Base-by-base conservation (phyloP, 2,329 filamentous ascomycete species). In the Fusarium anguioides region DNA sequence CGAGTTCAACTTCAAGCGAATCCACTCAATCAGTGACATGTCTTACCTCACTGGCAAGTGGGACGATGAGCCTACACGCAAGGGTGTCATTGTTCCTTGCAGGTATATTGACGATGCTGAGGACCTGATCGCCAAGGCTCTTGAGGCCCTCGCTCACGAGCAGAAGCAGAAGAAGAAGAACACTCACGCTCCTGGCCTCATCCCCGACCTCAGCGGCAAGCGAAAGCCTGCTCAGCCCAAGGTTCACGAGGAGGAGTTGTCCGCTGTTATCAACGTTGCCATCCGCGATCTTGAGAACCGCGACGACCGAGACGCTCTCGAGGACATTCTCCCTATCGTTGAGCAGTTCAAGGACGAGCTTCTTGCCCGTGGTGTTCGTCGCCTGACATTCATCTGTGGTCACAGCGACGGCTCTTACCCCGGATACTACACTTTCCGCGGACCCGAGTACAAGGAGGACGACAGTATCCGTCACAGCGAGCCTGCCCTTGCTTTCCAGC, bases 381-480 rank as follows among this genome's bases (percentile, higher is more conserved):
- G 96, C 71, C 82, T 99, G 56, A 97, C 94, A 47, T 97, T 99
- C 83, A 96, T 98, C 78, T 97, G 94, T 76, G 96, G 96, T 55
- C 93, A 93, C 83, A 93, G 90, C 76, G 93, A 99, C 75, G 96
- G 94, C 54, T 93, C 93, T 15, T 97, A 98, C 79, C 96, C 95
- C 21, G 94, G 93, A 45, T 98, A 99, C 87, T 98, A 92, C 86
- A 99, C 96, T 40, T 99, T 98, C 93, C 91, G 96, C 77, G 95
- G 95, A 8, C 95, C 96, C 26, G 82, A 84, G 49, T 99, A 97
- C 79, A 85, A 88, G 50, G 96, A 99, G 80, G 96, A 99, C 75
- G 89, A 92, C 79, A 97, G 92, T 79, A 98, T 99, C 76, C 95
- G 96, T 83, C 95, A 99, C 84, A 96, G 89, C 69, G 96, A 99